Conservation (phyloP, 2,329 filamentous ascomycete genomes). For the Cladobotryum mycophilum region DNA sequence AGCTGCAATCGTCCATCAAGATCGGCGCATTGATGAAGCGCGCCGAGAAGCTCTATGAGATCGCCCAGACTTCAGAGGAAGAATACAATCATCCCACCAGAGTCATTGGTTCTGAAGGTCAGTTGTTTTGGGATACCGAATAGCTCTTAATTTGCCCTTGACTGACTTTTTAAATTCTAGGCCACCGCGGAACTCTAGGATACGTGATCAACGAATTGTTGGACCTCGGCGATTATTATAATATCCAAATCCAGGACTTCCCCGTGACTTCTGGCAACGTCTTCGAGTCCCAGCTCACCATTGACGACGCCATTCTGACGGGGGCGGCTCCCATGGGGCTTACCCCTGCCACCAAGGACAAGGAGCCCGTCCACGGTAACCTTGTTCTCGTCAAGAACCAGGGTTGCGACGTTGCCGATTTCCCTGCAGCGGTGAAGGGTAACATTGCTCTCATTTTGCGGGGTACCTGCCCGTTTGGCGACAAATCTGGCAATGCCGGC, state of each 20-base stretch:
- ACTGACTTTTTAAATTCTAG: slow-evolving; percentile 26
- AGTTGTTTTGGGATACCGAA: slow-evolving; percentile 10
- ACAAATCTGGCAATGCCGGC: slow-evolving; percentile 63
- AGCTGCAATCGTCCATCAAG: slow-evolving; percentile 51
- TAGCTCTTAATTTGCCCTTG: not conserved
- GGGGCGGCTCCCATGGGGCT: slow-evolving; percentile 55
- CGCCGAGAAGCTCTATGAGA: slow-evolving; percentile 54
- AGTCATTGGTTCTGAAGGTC: slow-evolving; percentile 62
- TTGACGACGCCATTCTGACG: slow-evolving; percentile 46
- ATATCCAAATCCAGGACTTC: slow-evolving; percentile 57
- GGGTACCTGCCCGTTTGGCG: slow-evolving; percentile 64
- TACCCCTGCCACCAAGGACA: slow-evolving; percentile 58
- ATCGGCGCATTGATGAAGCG: slow-evolving; percentile 50
- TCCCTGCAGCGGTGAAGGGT: slow-evolving; percentile 49
- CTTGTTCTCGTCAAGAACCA: slow-evolving; percentile 55
- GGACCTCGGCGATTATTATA: slow-evolving; percentile 54
- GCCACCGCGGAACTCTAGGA: slow-evolving; percentile 57
- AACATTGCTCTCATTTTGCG: slow-evolving; percentile 66
- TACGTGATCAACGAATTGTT: slow-evolving; percentile 54
- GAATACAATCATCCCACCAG: slow-evolving; percentile 64
- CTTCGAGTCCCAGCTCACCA: slow-evolving; percentile 50
- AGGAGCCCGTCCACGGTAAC: slow-evolving; percentile 52
- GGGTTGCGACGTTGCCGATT: slow-evolving; percentile 61
- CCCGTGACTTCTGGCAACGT: slow-evolving; percentile 55
- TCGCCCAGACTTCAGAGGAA: slow-evolving; percentile 51